Conservation (phyloP, 768 basidiomycete species). For the Clathrus columnatus region DNA sequence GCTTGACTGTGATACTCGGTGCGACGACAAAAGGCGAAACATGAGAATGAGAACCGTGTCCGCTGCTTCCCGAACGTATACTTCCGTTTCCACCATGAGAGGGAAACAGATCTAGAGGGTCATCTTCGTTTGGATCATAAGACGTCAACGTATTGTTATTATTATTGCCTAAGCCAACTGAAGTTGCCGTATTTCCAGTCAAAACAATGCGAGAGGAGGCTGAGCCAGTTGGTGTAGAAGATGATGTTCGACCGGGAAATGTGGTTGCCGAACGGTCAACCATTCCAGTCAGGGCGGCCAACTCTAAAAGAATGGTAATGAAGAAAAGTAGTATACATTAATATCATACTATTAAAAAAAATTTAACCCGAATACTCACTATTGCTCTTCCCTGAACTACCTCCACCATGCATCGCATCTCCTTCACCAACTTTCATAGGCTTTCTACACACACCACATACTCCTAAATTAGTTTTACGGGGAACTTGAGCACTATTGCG, state of each 20-base stretch:
- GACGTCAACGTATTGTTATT: slow-evolving; percentile 2
- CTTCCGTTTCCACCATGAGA: slow-evolving; percentile 37
- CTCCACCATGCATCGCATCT: slow-evolving; percentile 27
- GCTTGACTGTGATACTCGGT: slow-evolving; percentile 87
- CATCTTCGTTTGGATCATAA: slow-evolving; percentile 16
- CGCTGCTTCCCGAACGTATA: slow-evolving; percentile 20
- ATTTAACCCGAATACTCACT: slow-evolving; percentile 50
- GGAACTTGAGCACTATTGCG: slow-evolving; percentile 43
- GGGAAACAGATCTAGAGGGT: slow-evolving; percentile 56
- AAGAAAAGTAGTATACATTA: slow-evolving; percentile 8
- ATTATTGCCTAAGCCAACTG: not conserved
- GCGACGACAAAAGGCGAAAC: slow-evolving; percentile 59
- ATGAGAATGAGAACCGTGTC: slow-evolving; percentile 27
- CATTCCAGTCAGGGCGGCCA: slow-evolving; percentile 90
- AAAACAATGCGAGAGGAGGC: not conserved
- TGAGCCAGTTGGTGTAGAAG: slow-evolving; percentile 22
- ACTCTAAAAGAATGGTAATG: slow-evolving; percentile 54
- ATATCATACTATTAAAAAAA: slow-evolving; percentile 1
- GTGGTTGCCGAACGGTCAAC: slow-evolving; percentile 49
- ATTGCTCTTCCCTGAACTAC: slow-evolving; percentile 63
- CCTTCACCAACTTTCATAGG: slow-evolving; percentile 95
- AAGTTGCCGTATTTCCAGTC: no score
- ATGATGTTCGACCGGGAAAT: slow-evolving; percentile 61
- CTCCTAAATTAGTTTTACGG: slow-evolving; percentile 75
- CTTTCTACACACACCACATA: slow-evolving; percentile 93